Base-by-base conservation (phyloP, 2,329 filamentous ascomycete genomes). In the Alternaria metachromatica region DNA sequence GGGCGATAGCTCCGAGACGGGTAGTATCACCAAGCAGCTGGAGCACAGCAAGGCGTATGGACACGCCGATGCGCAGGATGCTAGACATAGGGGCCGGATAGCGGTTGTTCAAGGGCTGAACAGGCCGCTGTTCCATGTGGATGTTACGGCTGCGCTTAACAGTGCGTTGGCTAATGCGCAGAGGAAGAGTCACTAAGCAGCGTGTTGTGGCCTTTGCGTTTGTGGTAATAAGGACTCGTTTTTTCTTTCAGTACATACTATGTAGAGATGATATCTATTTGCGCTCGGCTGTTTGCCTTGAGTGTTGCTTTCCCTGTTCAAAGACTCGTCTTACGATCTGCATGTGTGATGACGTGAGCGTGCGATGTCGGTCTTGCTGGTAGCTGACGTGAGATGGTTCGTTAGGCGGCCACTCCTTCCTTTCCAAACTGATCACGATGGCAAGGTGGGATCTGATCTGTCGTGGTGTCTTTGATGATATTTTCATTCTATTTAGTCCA, bases 71-170 rank as follows among this genome's bases (percentile, higher is more conserved):
- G 26, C 26, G 7, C 23, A 45, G 33, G 89, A 71, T 44, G 33
- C 50, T 21, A 65, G 51, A 26, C 53, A 50, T 89, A 65, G 49
- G 56, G 60, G 63, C 2, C 70, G 69, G 60, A 72, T 78, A 51
- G 74, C 91, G 3, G 87, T 93, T 13, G 90, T 98, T 37, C 91
- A 94, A 70, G 92, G 95, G 23, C 82, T 97, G 65, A 96, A 97
- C 79, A 84, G 92, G 74, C 95, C 96, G n/a, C 85, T 97, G 69
- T 98, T 99, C 87, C 96, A 99, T 79, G 88, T 97, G 58, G 96
- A 98, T 78, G 81, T 98, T 63, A 97, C 93, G 10, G 94, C 90
- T 73, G 96, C 96, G n/a, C 80, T 98, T 72, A 92, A 97, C 79
- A 94, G 91, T 72, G 95, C 94, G 9, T 88, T 97, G 73, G 89